Evolutionary conservation across 257 asterid species (phyloP).

Genomic region (Rehmannia glutinosa): DNA sequence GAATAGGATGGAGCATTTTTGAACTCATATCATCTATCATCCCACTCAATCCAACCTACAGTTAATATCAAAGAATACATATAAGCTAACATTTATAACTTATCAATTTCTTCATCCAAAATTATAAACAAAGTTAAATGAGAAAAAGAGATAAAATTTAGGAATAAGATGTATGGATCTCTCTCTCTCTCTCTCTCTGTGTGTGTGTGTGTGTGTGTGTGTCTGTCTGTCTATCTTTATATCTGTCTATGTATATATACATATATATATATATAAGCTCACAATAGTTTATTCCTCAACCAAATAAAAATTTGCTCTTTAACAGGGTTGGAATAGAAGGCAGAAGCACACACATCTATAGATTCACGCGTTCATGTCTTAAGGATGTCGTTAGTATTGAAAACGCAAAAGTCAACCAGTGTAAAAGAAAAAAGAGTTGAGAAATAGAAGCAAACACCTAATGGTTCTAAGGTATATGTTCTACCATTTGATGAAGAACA

Average conservation of each 20-base stretch:
- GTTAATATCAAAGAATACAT: conserved; percentile 14
- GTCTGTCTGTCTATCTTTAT: no score
- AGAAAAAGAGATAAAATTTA: background rate
- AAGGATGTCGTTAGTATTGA: background rate
- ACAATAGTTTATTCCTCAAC: no score
- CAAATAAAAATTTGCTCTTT: background rate
- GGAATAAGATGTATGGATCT: background rate
- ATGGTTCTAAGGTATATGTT: no score
- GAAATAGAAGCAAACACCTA: conserved; percentile 43
- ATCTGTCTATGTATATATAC: no score
- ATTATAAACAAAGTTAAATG: conserved; percentile 3
- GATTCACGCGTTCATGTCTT: background rate
- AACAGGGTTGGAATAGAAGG: background rate
- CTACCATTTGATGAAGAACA: no score
- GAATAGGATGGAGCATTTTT: conserved; percentile 93
- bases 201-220: no score
- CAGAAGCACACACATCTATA: background rate
- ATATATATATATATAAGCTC: background rate
- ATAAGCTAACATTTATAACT: background rate
- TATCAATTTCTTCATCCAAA: background rate
- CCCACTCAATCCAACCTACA: conserved; percentile 99
- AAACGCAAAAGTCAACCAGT: background rate
- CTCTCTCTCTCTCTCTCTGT: no score
- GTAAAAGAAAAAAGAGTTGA: background rate
- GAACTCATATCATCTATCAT: conserved; percentile 73